Conservation (phyloP, 306 rosid species). For the Hylodesmum podocarpum region DNA sequence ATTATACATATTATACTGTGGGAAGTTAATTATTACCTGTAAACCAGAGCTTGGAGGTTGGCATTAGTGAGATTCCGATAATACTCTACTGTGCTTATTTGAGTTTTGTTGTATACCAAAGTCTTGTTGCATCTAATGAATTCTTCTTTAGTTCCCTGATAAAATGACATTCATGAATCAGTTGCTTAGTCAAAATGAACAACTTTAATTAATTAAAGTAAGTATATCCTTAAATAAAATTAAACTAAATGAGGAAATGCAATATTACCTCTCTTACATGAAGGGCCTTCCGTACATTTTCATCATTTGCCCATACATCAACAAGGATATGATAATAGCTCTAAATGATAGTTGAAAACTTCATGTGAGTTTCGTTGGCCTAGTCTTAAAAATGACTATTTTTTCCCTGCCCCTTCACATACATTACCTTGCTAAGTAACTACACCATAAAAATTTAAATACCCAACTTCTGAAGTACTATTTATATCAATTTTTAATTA, state of each 20-base stretch:
- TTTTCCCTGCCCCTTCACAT: too few species aligned
- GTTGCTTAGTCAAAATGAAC: neutral
- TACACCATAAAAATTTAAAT: too few species aligned
- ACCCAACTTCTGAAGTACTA: too few species aligned
- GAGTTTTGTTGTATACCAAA: slow-evolving; percentile 5
- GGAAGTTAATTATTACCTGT: slow-evolving; percentile 20
- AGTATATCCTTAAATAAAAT: neutral
- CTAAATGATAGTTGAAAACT: slow-evolving; percentile 5
- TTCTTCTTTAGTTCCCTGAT: slow-evolving; percentile 40
- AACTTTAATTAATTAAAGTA: neutral
- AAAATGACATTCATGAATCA: neutral
- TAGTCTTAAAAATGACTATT: neutral
- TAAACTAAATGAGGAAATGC: neutral
- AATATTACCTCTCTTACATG: slow-evolving; percentile 35
- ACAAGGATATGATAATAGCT: slow-evolving; percentile 28
- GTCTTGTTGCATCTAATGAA: slow-evolving; percentile 42
- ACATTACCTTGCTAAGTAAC: too few species aligned
- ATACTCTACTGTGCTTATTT: neutral
- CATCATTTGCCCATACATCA: slow-evolving; percentile 45
- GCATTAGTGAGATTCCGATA: slow-evolving; percentile 34
- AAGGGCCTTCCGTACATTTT: slow-evolving; percentile 38
- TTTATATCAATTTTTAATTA: too few species aligned
- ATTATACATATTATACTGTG: too few species aligned
- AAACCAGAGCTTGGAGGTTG: slow-evolving; percentile 37
- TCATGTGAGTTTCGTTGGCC: neutral